Evolutionary conservation across 2,329 filamentous ascomycete genomes (phyloP).

Genomic region (Fusarium sambucinum): DNA sequence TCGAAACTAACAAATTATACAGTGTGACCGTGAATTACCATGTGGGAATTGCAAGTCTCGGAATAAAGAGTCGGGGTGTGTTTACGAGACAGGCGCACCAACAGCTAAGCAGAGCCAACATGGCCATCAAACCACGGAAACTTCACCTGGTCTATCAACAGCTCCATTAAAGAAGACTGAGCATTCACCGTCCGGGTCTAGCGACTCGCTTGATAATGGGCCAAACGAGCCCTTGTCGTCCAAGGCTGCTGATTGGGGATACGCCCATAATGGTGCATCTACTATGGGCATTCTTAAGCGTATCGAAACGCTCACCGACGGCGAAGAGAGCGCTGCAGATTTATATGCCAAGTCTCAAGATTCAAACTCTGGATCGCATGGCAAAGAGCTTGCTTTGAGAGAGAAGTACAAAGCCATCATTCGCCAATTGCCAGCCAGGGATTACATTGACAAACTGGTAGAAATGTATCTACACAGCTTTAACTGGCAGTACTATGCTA

Average conservation of each 20-base stretch:
- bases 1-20: constrained; percentile 11
- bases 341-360: background rate
- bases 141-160: background rate
- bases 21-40: constrained; percentile 71
- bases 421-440: constrained; percentile 67
- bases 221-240: constrained; percentile 54
- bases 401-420: constrained; percentile 71
- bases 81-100: constrained; percentile 66
- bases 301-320: constrained; percentile 61
- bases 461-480: constrained; percentile 68
- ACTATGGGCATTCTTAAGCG: constrained; percentile 67
- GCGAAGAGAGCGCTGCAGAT: constrained; percentile 34
- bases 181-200: background rate
- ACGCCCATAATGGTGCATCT: constrained; percentile 63
- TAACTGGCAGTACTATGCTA: constrained; percentile 69
- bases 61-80: constrained; percentile 67
- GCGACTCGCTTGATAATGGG: constrained; percentile 9
- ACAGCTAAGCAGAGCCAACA: constrained; percentile 51
- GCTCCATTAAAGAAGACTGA: background rate
- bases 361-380: constrained; percentile 32
- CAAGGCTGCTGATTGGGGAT: constrained; percentile 65
- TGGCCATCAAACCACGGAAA: constrained; percentile 3
- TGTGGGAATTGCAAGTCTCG: constrained; percentile 70
- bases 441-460: constrained; percentile 67
- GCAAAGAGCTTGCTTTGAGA: constrained; percentile 56